phyloP scores from a whole-genome alignment of 192 early-diverging fungal genomes.

The Dissophora globulifera region DNA sequence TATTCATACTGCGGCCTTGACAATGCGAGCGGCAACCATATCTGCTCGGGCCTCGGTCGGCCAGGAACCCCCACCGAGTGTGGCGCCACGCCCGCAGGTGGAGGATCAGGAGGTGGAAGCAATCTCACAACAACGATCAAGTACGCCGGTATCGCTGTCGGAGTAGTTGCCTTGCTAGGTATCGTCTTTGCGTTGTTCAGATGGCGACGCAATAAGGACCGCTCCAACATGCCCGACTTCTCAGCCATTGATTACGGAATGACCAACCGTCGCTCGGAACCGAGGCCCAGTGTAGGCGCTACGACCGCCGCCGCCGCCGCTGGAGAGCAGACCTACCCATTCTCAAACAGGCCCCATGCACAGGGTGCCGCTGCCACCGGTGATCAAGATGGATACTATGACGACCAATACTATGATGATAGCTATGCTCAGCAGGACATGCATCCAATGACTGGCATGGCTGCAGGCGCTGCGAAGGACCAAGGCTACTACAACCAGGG shows the following conservation, averaged over 20 bases:
- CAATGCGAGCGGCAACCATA: not conserved
- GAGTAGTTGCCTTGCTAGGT: slow-evolving; percentile 14
- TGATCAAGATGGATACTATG: slow-evolving; percentile 37
- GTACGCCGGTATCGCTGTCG: slow-evolving; percentile 46
- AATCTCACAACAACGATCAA: slow-evolving; percentile 15
- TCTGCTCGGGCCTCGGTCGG: slow-evolving; percentile 22
- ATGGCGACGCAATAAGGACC: slow-evolving; percentile 16
- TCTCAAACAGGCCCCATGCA: slow-evolving; percentile 36
- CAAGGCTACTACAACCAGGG: slow-evolving; percentile 2
- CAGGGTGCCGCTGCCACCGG: slow-evolving; percentile 2
- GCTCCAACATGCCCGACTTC: slow-evolving; percentile 44
- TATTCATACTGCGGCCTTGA: slow-evolving; percentile 16
- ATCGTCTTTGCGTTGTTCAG: slow-evolving; percentile 37
- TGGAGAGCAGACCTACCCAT: slow-evolving; percentile 28
- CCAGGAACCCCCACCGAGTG: slow-evolving; percentile 14
- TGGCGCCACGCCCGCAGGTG: not conserved
- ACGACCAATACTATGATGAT: slow-evolving; percentile 39
- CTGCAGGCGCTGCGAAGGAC: slow-evolving; percentile 3
- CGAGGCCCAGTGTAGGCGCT: slow-evolving; percentile 12
- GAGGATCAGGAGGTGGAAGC: not conserved
- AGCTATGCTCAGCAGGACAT: slow-evolving; percentile 25
- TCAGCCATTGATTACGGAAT: slow-evolving; percentile 39
- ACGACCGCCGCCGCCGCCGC: slow-evolving; percentile 1
- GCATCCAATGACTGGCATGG: slow-evolving; percentile 18
- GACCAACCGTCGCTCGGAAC: slow-evolving; percentile 22